phyloP scores from a whole-genome alignment of 768 basidiomycete species.

The Naganishia randhawae region DNA sequence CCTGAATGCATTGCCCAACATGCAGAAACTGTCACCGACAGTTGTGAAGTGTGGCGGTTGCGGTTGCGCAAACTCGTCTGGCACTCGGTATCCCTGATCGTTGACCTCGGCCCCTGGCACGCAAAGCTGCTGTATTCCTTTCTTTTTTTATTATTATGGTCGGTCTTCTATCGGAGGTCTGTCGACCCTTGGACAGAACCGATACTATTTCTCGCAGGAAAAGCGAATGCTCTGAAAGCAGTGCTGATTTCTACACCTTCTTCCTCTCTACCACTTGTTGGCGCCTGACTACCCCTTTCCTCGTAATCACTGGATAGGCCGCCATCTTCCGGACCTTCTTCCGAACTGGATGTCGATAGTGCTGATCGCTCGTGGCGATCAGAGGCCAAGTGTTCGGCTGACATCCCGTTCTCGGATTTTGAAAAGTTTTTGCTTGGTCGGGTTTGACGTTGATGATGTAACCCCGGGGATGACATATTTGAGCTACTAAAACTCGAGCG shows the following conservation, averaged over 20 bases:
- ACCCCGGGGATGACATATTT: neutral
- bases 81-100: neutral
- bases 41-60: too few species aligned
- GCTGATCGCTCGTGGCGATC: neutral
- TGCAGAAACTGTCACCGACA: too few species aligned
- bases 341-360: slow-evolving; percentile 4
- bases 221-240: slow-evolving; percentile 16
- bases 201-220: neutral
- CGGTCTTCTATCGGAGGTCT: too few species aligned
- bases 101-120: neutral
- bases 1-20: neutral
- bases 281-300: neutral
- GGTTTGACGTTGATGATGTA: neutral
- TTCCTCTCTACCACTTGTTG: neutral
- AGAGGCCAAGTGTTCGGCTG: neutral
- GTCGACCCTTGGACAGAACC: neutral
- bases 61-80: too few species aligned
- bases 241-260: neutral
- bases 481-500: neutral
- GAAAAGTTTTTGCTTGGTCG: neutral
- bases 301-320: neutral
- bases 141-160: neutral
- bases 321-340: slow-evolving; percentile 5
- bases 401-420: neutral
- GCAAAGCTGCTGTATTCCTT: neutral